These are phyloP conservation scores for Fomitopsis serialis DNA, from an alignment of 768 basidiomycete species.

Conservation along the genomic window DNA sequence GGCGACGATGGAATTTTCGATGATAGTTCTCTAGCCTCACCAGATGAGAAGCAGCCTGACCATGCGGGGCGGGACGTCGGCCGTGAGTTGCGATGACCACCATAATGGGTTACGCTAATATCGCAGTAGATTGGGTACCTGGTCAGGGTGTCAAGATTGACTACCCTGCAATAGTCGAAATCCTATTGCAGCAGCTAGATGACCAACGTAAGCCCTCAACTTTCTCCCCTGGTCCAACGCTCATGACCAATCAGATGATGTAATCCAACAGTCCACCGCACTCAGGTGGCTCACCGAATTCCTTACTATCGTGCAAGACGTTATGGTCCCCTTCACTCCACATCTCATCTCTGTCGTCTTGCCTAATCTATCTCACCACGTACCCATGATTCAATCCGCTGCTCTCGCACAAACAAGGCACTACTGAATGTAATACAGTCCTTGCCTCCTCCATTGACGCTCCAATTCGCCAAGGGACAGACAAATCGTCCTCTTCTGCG, in stretches of 20 bases:
- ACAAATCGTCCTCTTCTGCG: conserved; percentile 18
- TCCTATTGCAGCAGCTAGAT: conserved; percentile 82
- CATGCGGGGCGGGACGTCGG: conserved; percentile 58
- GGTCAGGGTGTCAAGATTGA: conserved; percentile 93
- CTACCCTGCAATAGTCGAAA: conserved; percentile 89
- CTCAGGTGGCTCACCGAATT: conserved; percentile 92
- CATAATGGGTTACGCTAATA: not conserved
- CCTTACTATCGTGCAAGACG: conserved; percentile 79
- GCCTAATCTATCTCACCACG: conserved; percentile 91
- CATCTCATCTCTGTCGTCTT: conserved; percentile 89
- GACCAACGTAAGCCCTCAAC: conserved; percentile 60
- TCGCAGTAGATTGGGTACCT: conserved; percentile 70
- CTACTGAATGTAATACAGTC: conserved; percentile 82
- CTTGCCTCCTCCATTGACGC: conserved; percentile 64
- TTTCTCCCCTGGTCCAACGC: not conserved
- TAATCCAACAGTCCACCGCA: conserved; percentile 93
- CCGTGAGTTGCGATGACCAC: conserved; percentile 32
- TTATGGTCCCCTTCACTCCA: conserved; percentile 92
- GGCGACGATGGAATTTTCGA: conserved; percentile 30
- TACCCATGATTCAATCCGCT: conserved; percentile 79
- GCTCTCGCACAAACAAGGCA: conserved; percentile 82
- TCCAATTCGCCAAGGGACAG: conserved; percentile 26
- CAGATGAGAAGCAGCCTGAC: conserved; percentile 37
- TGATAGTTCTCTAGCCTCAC: conserved; percentile 14
- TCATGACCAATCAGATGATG: conserved; percentile 57